phyloP scores from a whole-genome alignment of 441 rosid genomes.

The Adansonia rubrostipa region DNA sequence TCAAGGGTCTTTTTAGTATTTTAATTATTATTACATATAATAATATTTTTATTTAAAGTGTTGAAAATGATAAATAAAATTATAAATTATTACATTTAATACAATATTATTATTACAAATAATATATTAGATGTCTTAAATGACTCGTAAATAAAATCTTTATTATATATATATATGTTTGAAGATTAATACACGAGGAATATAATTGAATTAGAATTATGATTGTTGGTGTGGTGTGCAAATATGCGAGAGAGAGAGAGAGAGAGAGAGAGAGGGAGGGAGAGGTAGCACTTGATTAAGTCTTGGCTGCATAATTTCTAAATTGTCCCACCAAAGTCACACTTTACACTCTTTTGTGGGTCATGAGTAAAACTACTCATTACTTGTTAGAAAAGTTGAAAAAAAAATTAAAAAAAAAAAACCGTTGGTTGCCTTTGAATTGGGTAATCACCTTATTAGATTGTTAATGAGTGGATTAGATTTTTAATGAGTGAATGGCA shows the following conservation, averaged over 20 bases:
- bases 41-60: too few species aligned
- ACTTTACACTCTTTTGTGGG: neutral
- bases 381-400: neutral
- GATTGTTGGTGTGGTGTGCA: constrained; percentile 24
- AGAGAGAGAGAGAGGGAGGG: neutral
- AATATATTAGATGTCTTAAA: too few species aligned
- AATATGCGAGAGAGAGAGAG: neutral
- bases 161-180: neutral
- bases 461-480: constrained; percentile 26
- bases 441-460: constrained; percentile 12
- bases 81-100: too few species aligned
- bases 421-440: neutral
- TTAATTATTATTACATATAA: too few species aligned
- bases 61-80: too few species aligned
- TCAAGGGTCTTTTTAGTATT: too few species aligned
- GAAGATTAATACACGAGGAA: constrained; percentile 29
- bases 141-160: too few species aligned
- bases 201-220: constrained; percentile 18
- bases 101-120: too few species aligned
- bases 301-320: neutral
- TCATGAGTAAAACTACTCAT: neutral
- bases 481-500: constrained; percentile 33
- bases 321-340: neutral
- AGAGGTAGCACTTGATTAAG: neutral
- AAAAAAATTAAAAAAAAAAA: neutral